Evolutionary conservation across 2,329 filamentous ascomycete species (phyloP).

Genomic region (Arthrobotrys conoides): DNA sequence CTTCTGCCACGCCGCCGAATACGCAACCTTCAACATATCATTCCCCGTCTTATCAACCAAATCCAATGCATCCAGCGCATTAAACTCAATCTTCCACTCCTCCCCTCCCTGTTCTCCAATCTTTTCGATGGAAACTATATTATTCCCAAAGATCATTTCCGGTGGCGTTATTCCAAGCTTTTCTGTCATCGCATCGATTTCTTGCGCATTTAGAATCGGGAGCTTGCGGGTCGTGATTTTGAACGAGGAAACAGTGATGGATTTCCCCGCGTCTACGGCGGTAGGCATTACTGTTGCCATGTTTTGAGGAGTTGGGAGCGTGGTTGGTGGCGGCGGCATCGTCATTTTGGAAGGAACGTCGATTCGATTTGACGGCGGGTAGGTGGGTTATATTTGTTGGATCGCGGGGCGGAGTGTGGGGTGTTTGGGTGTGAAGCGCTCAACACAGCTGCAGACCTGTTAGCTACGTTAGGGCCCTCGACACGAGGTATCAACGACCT

Average conservation of each 20-base stretch:
- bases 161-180: constrained; percentile 88
- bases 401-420: constrained; percentile 32
- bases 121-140: constrained; percentile 83
- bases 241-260: constrained; percentile 60
- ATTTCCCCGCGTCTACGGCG: constrained; percentile 61
- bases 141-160: constrained; percentile 99
- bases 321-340: constrained; percentile 42
- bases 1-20: constrained; percentile 87
- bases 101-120: constrained; percentile 71
- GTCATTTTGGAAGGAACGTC: constrained; percentile 19
- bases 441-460: too few species aligned
- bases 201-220: constrained; percentile 91
- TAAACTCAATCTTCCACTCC: constrained; percentile 83
- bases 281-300: constrained; percentile 56
- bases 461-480: background rate
- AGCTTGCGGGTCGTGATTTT: constrained; percentile 71
- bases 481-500: background rate
- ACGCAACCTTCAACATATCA: constrained; percentile 88
- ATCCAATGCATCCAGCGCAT: constrained; percentile 88
- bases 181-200: constrained; percentile 86
- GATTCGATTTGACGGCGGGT: background rate
- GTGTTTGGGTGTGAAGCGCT: background rate
- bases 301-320: constrained; percentile 27
- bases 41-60: constrained; percentile 93
- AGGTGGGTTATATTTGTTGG: background rate